These are phyloP conservation scores for Leucosporidium scottii DNA, from an alignment of 768 basidiomycete species.

Conservation along the genomic window DNA sequence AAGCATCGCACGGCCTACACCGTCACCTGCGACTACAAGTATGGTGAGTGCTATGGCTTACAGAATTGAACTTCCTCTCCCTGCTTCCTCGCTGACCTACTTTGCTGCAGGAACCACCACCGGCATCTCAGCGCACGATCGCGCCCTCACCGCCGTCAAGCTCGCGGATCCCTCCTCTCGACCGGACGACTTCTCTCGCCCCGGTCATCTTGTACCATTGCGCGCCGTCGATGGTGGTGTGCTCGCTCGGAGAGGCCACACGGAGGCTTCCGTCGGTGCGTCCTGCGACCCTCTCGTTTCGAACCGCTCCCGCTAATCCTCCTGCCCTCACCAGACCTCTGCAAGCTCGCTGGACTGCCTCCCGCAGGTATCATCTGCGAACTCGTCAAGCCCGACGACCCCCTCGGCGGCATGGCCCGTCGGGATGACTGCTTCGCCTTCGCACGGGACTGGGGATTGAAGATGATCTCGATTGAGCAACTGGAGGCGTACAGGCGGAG, in stretches of 20 bases:
- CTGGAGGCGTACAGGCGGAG: slow-evolving; percentile 42
- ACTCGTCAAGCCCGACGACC: slow-evolving; percentile 80
- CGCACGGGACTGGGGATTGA: slow-evolving; percentile 79
- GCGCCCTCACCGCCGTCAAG: slow-evolving; percentile 74
- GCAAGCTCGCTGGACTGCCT: slow-evolving; percentile 61
- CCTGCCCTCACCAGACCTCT: slow-evolving; percentile 56
- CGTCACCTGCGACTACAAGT: slow-evolving; percentile 84
- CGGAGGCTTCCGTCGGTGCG: slow-evolving; percentile 67
- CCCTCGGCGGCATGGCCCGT: slow-evolving; percentile 83
- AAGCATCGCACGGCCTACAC: slow-evolving; percentile 90
- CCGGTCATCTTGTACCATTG: slow-evolving; percentile 91
- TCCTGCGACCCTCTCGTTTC: neutral
- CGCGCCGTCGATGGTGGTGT: slow-evolving; percentile 80
- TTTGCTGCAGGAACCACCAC: slow-evolving; percentile 68
- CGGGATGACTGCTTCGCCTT: slow-evolving; percentile 87
- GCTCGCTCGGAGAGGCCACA: slow-evolving; percentile 82
- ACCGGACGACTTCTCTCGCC: slow-evolving; percentile 73
- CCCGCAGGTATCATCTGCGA: slow-evolving; percentile 84
- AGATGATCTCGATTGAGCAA: slow-evolving; percentile 85
- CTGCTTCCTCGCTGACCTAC: neutral
- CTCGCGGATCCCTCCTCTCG: slow-evolving; percentile 54
- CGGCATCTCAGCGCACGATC: slow-evolving; percentile 94
- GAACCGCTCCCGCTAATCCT: neutral
- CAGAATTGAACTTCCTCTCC: neutral
- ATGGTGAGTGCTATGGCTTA: slow-evolving; percentile 51